Evolutionary conservation across 1,284 basidiomycete genomes (phyloP), one percentile per base, ranked within the genome.

Genomic region (Mycena citricolor): DNA sequence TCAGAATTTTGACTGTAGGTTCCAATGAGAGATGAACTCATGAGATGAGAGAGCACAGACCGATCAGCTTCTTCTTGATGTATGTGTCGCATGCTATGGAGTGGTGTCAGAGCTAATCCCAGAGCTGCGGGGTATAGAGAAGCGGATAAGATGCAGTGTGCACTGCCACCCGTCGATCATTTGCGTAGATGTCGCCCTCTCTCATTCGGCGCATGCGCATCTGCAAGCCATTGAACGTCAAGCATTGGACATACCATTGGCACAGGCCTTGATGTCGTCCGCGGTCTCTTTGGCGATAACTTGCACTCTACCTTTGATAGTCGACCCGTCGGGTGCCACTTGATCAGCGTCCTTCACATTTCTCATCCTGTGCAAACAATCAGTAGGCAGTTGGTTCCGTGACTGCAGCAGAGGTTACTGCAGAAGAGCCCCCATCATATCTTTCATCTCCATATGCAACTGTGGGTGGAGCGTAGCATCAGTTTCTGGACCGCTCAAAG

Each of bases 351-450:
- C 49, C 10, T 51, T 51, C 32, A 52, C 45, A 13, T 45, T 42
- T 16, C 38, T 42, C 0, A 52, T 28, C 26, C 49, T 47, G 26
- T 5, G 24, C 25, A 22, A 8, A 16, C 32, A 16, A n/a, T 17
- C 32, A 23, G 34, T 10, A 10, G n/a, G n/a, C n/a, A n/a, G n/a
- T n/a, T n/a, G n/a, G n/a, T n/a, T n/a, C n/a, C 12, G 36, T 20
- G 29, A 22, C 14, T 2, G 22, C 2, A 4, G 14, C 8, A 5
- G 20, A 14, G 36, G 46, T 10, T 30, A 61, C 61, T 58, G 55
- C 1, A 57, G 40, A 20, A 61, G 43, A 21, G 55, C 57, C 11
- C 39, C 44, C 58, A 63, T 60, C 57, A 59, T 60, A 16, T 62
- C 58, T 31, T 53, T 42, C 52, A 58, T 58, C 28, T 54, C 47